Evolutionary conservation across 106 monocot species (phyloP).

Genomic region (Iris macrosiphon): DNA sequence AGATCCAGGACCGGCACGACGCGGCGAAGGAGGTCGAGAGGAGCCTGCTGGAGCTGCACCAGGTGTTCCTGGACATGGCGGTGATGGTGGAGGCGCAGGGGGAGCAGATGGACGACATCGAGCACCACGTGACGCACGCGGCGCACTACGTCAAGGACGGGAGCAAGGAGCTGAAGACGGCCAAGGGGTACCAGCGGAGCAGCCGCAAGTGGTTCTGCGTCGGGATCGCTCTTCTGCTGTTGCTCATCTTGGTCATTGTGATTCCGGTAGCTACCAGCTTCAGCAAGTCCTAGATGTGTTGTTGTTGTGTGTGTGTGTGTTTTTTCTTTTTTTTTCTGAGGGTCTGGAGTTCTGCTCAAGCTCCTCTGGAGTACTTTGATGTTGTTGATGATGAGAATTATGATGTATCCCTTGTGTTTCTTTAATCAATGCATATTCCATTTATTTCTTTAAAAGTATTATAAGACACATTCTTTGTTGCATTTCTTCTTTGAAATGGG

Average conservation of each 20-base stretch:
- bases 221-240: constrained; percentile 32
- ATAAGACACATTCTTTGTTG: no score
- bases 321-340: no score
- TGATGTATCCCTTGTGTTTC: no score
- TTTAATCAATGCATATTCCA: no score
- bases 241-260: constrained; percentile 29
- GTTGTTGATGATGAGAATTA: no score
- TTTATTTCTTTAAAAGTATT: no score
- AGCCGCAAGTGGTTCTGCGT: constrained; percentile 47
- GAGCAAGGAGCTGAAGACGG: constrained; percentile 34
- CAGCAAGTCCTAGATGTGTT: constrained; percentile 13
- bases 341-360: no score
- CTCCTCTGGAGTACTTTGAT: no score
- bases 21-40: constrained; percentile 61
- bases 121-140: constrained; percentile 56
- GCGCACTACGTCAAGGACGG: constrained; percentile 49
- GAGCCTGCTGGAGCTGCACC: constrained; percentile 71
- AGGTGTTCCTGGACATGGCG: constrained; percentile 89
- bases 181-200: constrained; percentile 34
- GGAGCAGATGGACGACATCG: constrained; percentile 72
- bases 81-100: constrained; percentile 77
- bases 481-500: no score
- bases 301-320: no score
- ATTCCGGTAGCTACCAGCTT: constrained; percentile 37
- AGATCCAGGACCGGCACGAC: constrained; percentile 62